phyloP scores from a whole-genome alignment of 2,329 filamentous ascomycete genomes.

The Emmonsiellopsis sp. region DNA sequence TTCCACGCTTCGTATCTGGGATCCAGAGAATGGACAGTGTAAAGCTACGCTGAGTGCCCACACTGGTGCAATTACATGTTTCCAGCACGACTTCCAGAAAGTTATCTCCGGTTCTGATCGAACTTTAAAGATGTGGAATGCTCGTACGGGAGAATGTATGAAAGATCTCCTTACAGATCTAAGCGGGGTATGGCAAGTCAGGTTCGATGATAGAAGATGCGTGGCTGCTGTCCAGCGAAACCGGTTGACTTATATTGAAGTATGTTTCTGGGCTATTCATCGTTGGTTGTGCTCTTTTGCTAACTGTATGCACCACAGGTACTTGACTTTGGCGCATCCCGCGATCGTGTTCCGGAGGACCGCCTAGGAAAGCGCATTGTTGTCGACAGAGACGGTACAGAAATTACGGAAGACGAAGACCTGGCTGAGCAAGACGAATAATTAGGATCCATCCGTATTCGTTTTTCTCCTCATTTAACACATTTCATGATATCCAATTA shows the following conservation, averaged over 20 bases:
- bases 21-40: slow-evolving; percentile 84
- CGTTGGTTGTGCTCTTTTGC: slow-evolving; percentile 5
- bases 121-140: slow-evolving; percentile 98
- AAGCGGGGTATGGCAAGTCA: slow-evolving; percentile 97
- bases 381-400: slow-evolving; percentile 33
- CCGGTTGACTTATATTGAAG: slow-evolving; percentile 89
- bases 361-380: slow-evolving; percentile 69
- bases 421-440: slow-evolving; percentile 4
- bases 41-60: slow-evolving; percentile 86
- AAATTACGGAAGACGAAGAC: slow-evolving; percentile 28
- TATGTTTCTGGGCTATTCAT: slow-evolving; percentile 38
- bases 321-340: slow-evolving; percentile 88
- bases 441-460: no score
- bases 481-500: not conserved
- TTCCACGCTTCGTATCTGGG: slow-evolving; percentile 92
- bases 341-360: slow-evolving; percentile 71
- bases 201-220: slow-evolving; percentile 90
- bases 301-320: slow-evolving; percentile 50
- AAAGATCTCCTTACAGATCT: slow-evolving; percentile 88
- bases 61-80: slow-evolving; percentile 95
- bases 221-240: slow-evolving; percentile 94
- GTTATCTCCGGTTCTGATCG: slow-evolving; percentile 94
- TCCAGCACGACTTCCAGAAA: slow-evolving; percentile 94
- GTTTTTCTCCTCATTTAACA: not conserved
- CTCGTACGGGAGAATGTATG: slow-evolving; percentile 81